Evolutionary conservation across 176 grass and related monocot genomes (phyloP), one percentile per base, ranked within the genome.

Genomic region (Chloris gayana): DNA sequence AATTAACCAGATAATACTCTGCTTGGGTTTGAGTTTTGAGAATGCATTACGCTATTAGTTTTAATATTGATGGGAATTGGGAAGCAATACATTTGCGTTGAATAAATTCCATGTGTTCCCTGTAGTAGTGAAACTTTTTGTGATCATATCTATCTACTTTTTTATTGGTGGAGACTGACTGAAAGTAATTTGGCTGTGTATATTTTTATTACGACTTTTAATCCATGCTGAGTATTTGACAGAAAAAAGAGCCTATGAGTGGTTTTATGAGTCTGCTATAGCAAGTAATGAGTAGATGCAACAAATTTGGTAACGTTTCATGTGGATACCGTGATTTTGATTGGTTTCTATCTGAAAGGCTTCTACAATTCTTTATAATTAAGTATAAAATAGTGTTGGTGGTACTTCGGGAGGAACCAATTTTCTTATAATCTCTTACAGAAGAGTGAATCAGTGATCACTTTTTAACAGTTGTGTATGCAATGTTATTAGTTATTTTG

Each of bases 391-490:
- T 62, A 1, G 5, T 47, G 17, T 42, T 75, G 53, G 21, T 58
- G 64, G 21, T 35, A 2, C 54, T 14, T 64, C 33, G 38, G 29
- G 5, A 15, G 69, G 64, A 68, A 39, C 17, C 18, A 69, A 4
- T 26, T 19, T 25, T 5, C 26, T 44, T 41, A 19, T 19, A 42
- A 21, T 38, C 62, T 19, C 24, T 74, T 84, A 32, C 39, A 68
- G n/a, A 79, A 83, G 24, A 71, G 24, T 64, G 12, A 42, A 75
- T n/a, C 62, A 46, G 24, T 82, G n/a, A n/a, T n/a, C n/a, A n/a
- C 24, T 63, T 54, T 22, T n/a, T n/a, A n/a, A 18, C 14, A 50
- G 47, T 50, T 49, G 14, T 5, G 14, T 34, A 25, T 25, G 25
- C 33, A 2, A 26, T 72, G 22, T 31, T 27, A 31, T 27, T 30